Evolutionary conservation across 2,329 filamentous ascomycete genomes (phyloP), one percentile per base, ranked within the genome.

Genomic region (Endothia cerciana): DNA sequence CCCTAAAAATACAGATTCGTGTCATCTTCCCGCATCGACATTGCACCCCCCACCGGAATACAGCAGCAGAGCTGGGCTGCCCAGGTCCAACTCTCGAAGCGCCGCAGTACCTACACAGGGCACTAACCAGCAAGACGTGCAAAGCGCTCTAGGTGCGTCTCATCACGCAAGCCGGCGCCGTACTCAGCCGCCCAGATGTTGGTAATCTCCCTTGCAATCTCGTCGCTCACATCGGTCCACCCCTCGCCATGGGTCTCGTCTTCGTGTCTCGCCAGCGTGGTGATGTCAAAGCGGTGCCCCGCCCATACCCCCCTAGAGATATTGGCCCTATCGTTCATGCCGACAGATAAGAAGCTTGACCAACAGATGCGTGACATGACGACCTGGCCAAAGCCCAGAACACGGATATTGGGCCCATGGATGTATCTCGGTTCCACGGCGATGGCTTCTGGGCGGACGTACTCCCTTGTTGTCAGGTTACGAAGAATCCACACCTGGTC

Each of bases 381-480:
- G 45, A 74, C 69, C 57, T 76, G 70, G 0, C 72, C 70, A 56
- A 75, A 76, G 10, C 73, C 72, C 19, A 76, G 38, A 22, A 67
- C 63, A 2, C 67, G 43, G 33, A 76, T 76, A 41, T 71, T 61
- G 15, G 76, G 74, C 10, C 74, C 74, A 25, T 69, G 64, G 40
- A 76, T 71, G 55, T 70, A 72, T 60, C 72, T 68, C 36, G 70
- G 61, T 28, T 72, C 69, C 4, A 75, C 59, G 7, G 72, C 74
- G 51, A 76, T 71, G 2, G 69, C 71, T 60, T 73, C 70, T 10
- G 73, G 61, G 55, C 72, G 71, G 45, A 77, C 73, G 30, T 73
- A 76, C 53, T 76, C 70, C 41, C 73, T 72, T 5, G 70, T 75
- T 1, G 74, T 75, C 55, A 76, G 33, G 65, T 77, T 77, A 43